Evolutionary conservation across 2,329 filamentous ascomycete genomes (phyloP).

Genomic region (Penicillium sp.): DNA sequence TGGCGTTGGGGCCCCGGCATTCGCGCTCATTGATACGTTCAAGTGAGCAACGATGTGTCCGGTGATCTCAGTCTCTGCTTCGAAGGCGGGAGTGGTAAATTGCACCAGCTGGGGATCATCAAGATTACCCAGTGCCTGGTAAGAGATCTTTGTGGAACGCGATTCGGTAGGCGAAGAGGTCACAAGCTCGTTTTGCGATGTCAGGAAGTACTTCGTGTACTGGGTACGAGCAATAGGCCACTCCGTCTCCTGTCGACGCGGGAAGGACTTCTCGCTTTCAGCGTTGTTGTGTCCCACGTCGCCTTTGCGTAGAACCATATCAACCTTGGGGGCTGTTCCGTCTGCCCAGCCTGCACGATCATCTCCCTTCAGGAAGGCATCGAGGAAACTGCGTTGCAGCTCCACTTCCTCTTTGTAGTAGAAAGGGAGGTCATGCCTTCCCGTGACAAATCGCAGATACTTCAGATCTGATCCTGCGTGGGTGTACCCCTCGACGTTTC

Average conservation of each 20-base stretch:
- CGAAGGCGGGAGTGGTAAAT: conserved; percentile 61
- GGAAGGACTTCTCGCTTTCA: conserved; percentile 58
- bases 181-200: conserved; percentile 48
- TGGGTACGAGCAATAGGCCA: conserved; percentile 69
- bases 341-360: conserved; percentile 52
- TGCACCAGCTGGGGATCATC: conserved; percentile 57
- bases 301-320: conserved; percentile 64
- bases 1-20: conserved; percentile 43
- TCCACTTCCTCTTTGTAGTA: conserved; percentile 71
- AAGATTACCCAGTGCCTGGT: conserved; percentile 61
- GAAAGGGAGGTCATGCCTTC: conserved; percentile 71
- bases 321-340: conserved; percentile 63
- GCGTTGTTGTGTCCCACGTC: conserved; percentile 69
- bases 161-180: conserved; percentile 30
- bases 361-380: conserved; percentile 70
- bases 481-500: conserved; percentile 67
- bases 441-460: conserved; percentile 69
- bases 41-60: conserved; percentile 68
- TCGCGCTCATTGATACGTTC: conserved; percentile 57
- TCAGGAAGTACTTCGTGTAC: conserved; percentile 65
- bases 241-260: conserved; percentile 58
- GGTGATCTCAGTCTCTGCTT: conserved; percentile 68
- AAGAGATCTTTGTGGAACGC: conserved; percentile 51
- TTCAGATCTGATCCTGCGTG: conserved; percentile 68
- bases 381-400: conserved; percentile 67